Evolutionary conservation across 805 yeast genomes (phyloP), one percentile per base, ranked within the genome.

Genomic region (Candida peoriensis): DNA sequence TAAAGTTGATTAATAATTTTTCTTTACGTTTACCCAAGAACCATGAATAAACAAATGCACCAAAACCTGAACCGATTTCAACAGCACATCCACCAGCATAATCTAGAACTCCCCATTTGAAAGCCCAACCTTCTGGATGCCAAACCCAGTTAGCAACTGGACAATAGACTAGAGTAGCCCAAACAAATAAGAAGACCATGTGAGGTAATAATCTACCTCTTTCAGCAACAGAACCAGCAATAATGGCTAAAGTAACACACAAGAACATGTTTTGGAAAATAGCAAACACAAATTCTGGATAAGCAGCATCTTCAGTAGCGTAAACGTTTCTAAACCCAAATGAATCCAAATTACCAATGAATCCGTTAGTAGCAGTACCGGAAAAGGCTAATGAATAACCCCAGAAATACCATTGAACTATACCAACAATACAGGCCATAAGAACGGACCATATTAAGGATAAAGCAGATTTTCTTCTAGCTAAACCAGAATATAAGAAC

Each of bases 41-140:
- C 37, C 76, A 78, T n/a, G 88, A 77, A 48, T 81, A 81, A 5
- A 85, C 95, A 49, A 90, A 79, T 2, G 96, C 97, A 23, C 87
- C 83, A 17, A 88, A 82, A 41, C 97, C 97, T 17, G 94, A 80
- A 20, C 85, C 71, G 37, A 93, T 86, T 58, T 90, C 97, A 19
- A 90, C 96, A 1, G 97, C 95, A 0, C 97, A 97, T 33, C 97
- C 97, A 20, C 98, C 98, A 17, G 98, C 98, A 59, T 85, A 90
- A 58, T 90, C 98, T 33, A 90, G 67, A 2, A 81, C 97, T 6
- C 95, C 96, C 78, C 95, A 90, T 48, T 77, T 69, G 46, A 71
- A 72, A 24, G 96, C 96, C 97, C 97, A 90, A 25, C 98, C 97
- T 30, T 79, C 80, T 1, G 84, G 55, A 37, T 87, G 82, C 97